Percentiles rank a stretch among this genome's conserved stretches.
phyloP scores from a whole-genome alignment of 2,329 filamentous ascomycete species.

The Colletotrichum musicola region DNA sequence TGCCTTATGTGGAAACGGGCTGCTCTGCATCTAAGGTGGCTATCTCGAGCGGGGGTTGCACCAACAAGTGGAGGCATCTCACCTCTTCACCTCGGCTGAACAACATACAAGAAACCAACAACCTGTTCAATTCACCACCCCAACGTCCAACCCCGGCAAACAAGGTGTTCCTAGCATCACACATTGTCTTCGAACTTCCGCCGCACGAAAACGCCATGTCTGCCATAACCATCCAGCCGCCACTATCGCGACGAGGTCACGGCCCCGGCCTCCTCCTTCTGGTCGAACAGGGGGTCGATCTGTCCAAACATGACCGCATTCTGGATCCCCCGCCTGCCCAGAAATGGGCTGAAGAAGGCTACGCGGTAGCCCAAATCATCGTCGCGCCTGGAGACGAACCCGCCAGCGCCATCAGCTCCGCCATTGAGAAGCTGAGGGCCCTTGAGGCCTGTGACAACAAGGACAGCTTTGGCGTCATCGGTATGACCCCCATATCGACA shows the following conservation, averaged over 20 bases:
- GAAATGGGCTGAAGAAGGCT: slow-evolving; percentile 82
- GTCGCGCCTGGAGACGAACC: not conserved
- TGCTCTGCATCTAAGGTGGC: not conserved
- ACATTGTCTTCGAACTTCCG: too few species aligned
- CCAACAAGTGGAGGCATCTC: slow-evolving; percentile 22
- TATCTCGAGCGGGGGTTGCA: slow-evolving; percentile 35
- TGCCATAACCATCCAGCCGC: slow-evolving; percentile 41
- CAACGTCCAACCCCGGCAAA: not conserved
- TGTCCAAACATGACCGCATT: slow-evolving; percentile 37
- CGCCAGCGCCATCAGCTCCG: slow-evolving; percentile 1
- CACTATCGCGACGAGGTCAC: slow-evolving; percentile 47
- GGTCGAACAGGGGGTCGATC: slow-evolving; percentile 21
- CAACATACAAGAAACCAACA: not conserved
- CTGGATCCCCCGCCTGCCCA: slow-evolving; percentile 62
- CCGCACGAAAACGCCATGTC: slow-evolving; percentile 5
- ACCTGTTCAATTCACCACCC: not conserved
- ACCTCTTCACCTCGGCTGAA: not conserved
- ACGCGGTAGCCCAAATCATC: slow-evolving; percentile 68
- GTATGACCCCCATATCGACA: not conserved
- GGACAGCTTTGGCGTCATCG: slow-evolving; percentile 39
- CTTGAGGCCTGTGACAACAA: slow-evolving; percentile 46
- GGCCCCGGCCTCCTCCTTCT: slow-evolving; percentile 51
- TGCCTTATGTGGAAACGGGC: slow-evolving; percentile 33
- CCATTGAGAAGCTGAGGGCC: slow-evolving; percentile 9
- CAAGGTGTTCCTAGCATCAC: not conserved